Evolutionary conservation across 2,329 filamentous ascomycete species (phyloP).

Genomic region (Purpureocillium lavendulum): DNA sequence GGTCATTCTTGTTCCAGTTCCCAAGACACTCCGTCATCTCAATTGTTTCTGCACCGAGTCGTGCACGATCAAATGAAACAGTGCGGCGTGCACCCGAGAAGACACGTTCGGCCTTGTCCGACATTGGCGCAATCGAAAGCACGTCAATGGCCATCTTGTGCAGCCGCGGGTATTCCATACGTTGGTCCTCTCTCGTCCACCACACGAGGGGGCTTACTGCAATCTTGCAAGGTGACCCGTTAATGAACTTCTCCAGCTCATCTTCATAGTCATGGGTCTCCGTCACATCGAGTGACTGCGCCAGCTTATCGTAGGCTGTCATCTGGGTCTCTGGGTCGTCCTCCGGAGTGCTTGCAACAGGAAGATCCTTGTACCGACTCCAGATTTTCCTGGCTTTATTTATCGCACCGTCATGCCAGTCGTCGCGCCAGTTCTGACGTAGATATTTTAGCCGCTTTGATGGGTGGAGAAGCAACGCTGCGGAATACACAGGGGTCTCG

Average conservation of each 20-base stretch:
- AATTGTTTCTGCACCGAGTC: slow-evolving; percentile 5
- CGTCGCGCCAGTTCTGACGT: no score
- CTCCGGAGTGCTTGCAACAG: no score
- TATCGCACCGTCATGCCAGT: no score
- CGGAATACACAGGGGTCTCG: no score
- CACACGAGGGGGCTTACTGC: slow-evolving; percentile 2
- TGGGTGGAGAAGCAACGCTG: no score
- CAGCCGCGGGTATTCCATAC: slow-evolving; percentile 3
- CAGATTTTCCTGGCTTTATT: no score
- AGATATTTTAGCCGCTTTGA: no score
- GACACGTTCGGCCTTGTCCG: slow-evolving; percentile 4
- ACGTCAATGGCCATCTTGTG: slow-evolving; percentile 3
- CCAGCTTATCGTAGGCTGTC: no score
- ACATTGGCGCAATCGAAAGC: slow-evolving; percentile 6
- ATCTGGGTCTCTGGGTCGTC: no score
- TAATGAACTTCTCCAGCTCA: slow-evolving; percentile 6
- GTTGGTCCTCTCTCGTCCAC: slow-evolving; percentile 6
- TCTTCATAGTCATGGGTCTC: slow-evolving; percentile 4
- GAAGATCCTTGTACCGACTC: no score
- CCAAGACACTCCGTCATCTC: slow-evolving; percentile 7
- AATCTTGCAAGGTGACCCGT: slow-evolving; percentile 5
- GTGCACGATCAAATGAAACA: slow-evolving; percentile 5
- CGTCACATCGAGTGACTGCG: no score
- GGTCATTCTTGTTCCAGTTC: slow-evolving; percentile 5
- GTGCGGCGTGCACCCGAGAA: slow-evolving; percentile 4